A percentile compares a stretch with the other conserved stretches of the same genome.
Evolutionary conservation across 2,329 filamentous ascomycete species (phyloP).

Genomic region (Stagonosporopsis chrysanthemi): DNA sequence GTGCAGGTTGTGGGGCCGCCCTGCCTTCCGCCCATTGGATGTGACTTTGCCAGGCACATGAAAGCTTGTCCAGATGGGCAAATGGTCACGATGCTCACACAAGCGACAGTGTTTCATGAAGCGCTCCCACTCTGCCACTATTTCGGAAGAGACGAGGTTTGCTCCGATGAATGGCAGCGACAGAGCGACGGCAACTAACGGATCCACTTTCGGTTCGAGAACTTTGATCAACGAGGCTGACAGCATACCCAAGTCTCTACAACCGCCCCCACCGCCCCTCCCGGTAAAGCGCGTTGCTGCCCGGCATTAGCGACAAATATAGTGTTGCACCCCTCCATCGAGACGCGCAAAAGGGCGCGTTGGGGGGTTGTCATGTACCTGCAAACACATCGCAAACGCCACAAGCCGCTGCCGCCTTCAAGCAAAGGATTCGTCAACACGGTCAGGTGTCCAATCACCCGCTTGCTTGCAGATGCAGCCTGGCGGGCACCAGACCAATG

Average conservation of each 20-base stretch:
- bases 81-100: slow-evolving; percentile 28
- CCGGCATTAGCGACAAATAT: slow-evolving; percentile 15
- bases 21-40: slow-evolving; percentile 12
- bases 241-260: slow-evolving; percentile 10
- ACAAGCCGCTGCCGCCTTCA: background rate
- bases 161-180: slow-evolving; percentile 2
- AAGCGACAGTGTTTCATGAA: slow-evolving; percentile 29
- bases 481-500: slow-evolving; percentile 34
- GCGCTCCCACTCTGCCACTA: slow-evolving; percentile 21
- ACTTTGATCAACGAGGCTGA: slow-evolving; percentile 13
- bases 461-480: slow-evolving; percentile 16
- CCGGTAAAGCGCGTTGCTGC: slow-evolving; percentile 14
- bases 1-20: slow-evolving; percentile 1
- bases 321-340: slow-evolving; percentile 10
- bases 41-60: slow-evolving; percentile 23
- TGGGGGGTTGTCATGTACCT: background rate
- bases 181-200: slow-evolving; percentile 1
- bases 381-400: slow-evolving; percentile 9
- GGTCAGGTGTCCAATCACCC: slow-evolving; percentile 20
- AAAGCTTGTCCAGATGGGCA: slow-evolving; percentile 25
- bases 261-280: slow-evolving; percentile 11
- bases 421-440: slow-evolving; percentile 4
- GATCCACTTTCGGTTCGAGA: slow-evolving; percentile 1
- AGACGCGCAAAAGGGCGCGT: slow-evolving; percentile 4
- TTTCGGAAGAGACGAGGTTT: background rate